Percentiles rank a stretch among this genome's conserved stretches.
Conservation (phyloP, 2,329 filamentous ascomycete genomes). For the Drechslerella dactyloides region DNA sequence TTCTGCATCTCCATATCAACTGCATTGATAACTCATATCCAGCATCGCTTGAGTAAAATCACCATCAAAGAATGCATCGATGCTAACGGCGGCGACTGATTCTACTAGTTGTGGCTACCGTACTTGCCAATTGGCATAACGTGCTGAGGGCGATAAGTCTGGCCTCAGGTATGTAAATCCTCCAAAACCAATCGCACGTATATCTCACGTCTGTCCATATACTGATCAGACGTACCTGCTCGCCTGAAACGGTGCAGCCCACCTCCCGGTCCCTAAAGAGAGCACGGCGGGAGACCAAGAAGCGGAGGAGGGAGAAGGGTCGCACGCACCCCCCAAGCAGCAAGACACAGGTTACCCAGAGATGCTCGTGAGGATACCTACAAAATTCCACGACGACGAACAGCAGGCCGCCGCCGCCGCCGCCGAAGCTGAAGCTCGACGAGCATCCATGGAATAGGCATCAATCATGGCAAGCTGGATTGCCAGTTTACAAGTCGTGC, state of each 20-base stretch:
- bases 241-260: conserved; percentile 62
- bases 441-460: not conserved
- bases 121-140: conserved; percentile 86
- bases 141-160: conserved; percentile 84
- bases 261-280: conserved; percentile 69
- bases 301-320: conserved; percentile 58
- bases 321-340: conserved; percentile 55
- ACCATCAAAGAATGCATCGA: too few relatives aligned
- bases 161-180: conserved; percentile 72
- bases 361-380: conserved; percentile 80
- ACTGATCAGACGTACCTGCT: conserved; percentile 24
- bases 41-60: too few relatives aligned
- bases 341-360: conserved; percentile 65
- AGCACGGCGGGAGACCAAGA: conserved; percentile 60
- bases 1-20: conserved; percentile 35
- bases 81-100: too few relatives aligned
- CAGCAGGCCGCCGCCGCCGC: conserved; percentile 9
- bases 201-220: conserved; percentile 45
- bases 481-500: conserved; percentile 3
- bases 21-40: conserved; percentile 46
- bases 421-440: conserved; percentile 12
- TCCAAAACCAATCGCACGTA: conserved; percentile 3
- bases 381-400: conserved; percentile 44
- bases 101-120: conserved; percentile 83
- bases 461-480: not conserved